Base-by-base conservation (phyloP, 768 basidiomycete species). In the Tricholoma sp. region DNA sequence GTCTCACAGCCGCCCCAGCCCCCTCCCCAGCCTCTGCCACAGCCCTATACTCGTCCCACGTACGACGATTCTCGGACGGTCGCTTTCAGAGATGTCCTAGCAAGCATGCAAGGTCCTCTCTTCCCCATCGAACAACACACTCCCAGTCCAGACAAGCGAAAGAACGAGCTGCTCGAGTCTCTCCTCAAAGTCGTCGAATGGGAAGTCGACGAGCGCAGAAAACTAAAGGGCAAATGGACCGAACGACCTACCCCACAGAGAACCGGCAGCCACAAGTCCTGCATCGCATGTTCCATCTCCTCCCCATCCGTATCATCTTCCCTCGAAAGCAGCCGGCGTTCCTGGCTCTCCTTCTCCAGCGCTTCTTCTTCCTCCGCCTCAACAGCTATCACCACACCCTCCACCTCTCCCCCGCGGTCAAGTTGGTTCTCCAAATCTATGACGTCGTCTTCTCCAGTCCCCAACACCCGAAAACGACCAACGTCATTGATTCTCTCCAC, bases 61-160 rank as follows among this genome's bases (percentile, higher is more conserved):
- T 71, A 70, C 48, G 69, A 75, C 56, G 68, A 72, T 39, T 66
- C 73, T 18, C 72, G 73, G 18, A 61, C 74, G 6, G 77, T 86
- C 10, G 67, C 80, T 1, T 86, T 86, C 66, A 73, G 75, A 50
- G 81, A 83, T 34, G 84, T 86, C 50, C 68, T 83, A 44, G 65
- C 65, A 45, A 77, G 79, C 64, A 85, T 86, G 81, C 74, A 79
- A 41, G 85, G 85, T 4, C 72, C 76, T 4, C 71, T 86, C 17
- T 86, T 86, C 61, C 81, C 78, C 1, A 57, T 65, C 4, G 74
- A 79, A 31, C 55, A 65, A 34, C 65, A 59, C 51, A 70, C 61
- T 62, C 72, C 63, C 52, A 70, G 44, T 55, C 52, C 39, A 37
- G 65, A 59, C 51, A 58, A 56, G 7, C 62, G 56, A 6, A 61